Evolutionary conservation across 106 monocot genomes (phyloP).

Genomic region (Ottelia alismoides): DNA sequence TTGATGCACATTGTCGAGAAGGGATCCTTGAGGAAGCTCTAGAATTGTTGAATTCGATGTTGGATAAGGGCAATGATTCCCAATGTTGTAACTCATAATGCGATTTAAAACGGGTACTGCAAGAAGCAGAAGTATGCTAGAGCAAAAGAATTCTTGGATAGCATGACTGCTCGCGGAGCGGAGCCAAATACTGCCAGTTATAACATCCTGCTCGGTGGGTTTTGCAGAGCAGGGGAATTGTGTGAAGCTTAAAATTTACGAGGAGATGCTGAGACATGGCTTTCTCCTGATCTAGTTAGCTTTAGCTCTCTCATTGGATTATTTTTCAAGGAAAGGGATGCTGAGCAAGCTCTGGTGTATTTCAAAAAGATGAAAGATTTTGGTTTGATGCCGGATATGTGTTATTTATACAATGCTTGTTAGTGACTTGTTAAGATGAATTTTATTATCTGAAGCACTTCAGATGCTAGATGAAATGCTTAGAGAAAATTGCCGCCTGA

Average conservation of each 20-base stretch:
- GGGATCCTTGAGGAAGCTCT: conserved; percentile 41
- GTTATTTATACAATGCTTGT: conserved; percentile 94
- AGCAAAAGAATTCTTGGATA: conserved; percentile 28
- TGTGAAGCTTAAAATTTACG: conserved; percentile 39
- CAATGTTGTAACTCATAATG: conserved; percentile 52
- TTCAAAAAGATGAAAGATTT: conserved; percentile 51
- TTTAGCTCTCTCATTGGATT: conserved; percentile 66
- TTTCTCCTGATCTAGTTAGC: conserved; percentile 63
- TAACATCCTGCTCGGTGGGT: conserved; percentile 61
- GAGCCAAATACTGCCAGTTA: conserved; percentile 45
- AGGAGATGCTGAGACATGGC: conserved; percentile 32
- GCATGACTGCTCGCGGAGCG: conserved; percentile 28
- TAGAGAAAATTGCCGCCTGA: conserved; percentile 48
- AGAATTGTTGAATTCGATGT: conserved; percentile 39
- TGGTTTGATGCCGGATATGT: conserved; percentile 55
- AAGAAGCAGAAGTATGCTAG: conserved; percentile 27
- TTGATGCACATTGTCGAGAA: conserved; percentile 50
- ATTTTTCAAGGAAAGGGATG: conserved; percentile 48
- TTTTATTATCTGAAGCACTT: conserved; percentile 43
- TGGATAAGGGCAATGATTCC: conserved; percentile 47
- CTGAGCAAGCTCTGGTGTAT: conserved; percentile 29
- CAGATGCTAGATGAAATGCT: conserved; percentile 68
- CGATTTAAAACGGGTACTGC: conserved; percentile 68
- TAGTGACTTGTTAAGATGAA: conserved; percentile 47
- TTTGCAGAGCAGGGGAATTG: conserved; percentile 36